These are phyloP conservation scores for Rhodotorula diobovata DNA, from an alignment of 768 basidiomycete species.

Conservation along the genomic window DNA sequence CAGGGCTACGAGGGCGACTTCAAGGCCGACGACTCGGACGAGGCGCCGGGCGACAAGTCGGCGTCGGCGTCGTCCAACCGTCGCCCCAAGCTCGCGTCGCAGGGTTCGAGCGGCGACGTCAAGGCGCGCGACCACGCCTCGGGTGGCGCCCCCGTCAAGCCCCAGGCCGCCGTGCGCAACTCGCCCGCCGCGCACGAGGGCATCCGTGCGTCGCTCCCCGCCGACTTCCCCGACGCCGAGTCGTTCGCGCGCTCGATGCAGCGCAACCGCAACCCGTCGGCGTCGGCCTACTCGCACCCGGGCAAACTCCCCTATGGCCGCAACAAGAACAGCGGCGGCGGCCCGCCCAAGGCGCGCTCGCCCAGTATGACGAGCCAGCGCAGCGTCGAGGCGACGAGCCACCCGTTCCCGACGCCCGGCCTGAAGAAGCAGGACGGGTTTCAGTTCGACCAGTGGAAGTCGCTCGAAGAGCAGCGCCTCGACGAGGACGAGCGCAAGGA, in stretches of 20 bases:
- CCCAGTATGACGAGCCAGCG: constrained; percentile 26
- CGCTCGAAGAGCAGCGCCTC: constrained; percentile 78
- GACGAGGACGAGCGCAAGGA: constrained; percentile 69
- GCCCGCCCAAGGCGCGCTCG: constrained; percentile 12
- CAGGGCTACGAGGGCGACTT: constrained; percentile 37
- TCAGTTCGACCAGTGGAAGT: constrained; percentile 57
- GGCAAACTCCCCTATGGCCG: constrained; percentile 24
- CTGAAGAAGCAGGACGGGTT: constrained; percentile 38
- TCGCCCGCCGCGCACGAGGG: constrained; percentile 21
- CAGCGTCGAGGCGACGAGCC: constrained; percentile 31
- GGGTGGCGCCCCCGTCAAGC: background rate
- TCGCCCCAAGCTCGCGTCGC: background rate
- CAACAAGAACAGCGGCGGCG: constrained; percentile 1
- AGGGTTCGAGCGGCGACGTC: background rate
- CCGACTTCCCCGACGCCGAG: constrained; percentile 32
- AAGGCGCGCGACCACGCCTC: constrained; percentile 14
- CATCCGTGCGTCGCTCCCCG: constrained; percentile 18
- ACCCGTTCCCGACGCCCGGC: constrained; percentile 44
- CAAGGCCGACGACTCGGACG: constrained; percentile 23
- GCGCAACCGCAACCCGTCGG: constrained; percentile 38
- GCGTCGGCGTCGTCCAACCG: background rate
- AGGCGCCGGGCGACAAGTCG: too few relatives aligned
- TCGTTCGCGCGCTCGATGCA: constrained; percentile 22
- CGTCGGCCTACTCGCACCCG: constrained; percentile 29
- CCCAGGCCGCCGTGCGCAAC: constrained; percentile 9